These are phyloP conservation scores for Cutaneotrichosporon mucoides DNA, from an alignment of 1,284 basidiomycete species.

Conservation along the genomic window DNA sequence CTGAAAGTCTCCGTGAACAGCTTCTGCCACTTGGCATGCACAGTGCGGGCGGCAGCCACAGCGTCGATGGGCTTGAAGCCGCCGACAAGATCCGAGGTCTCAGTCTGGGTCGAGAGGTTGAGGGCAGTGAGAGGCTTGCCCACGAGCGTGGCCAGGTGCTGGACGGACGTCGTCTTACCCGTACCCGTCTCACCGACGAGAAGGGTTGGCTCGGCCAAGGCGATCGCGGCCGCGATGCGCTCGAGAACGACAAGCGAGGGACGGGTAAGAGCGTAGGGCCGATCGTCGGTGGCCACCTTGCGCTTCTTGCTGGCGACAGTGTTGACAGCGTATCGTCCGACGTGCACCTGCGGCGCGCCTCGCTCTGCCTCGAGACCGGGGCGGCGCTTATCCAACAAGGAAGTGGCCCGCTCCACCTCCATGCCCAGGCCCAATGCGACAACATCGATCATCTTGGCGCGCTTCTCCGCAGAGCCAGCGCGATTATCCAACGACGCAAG, in stretches of 20 bases:
- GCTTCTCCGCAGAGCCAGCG: conserved; percentile 41
- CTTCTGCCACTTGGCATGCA: conserved; percentile 74
- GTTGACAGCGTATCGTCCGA: conserved; percentile 36
- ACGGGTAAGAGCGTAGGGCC: conserved; percentile 83
- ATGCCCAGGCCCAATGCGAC: conserved; percentile 66
- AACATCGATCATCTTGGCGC: conserved; percentile 42
- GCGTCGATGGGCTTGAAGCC: conserved; percentile 94
- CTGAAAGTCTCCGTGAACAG: conserved; percentile 88
- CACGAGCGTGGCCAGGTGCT: conserved; percentile 78
- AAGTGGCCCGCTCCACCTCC: conserved; percentile 58
- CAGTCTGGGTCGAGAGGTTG: conserved; percentile 95
- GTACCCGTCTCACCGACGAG: conserved; percentile 98
- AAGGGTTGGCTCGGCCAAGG: conserved; percentile 76
- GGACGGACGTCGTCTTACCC: conserved; percentile 92
- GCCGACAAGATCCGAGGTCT: conserved; percentile 88
- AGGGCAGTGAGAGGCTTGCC: conserved; percentile 75
- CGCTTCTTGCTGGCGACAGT: conserved; percentile 10
- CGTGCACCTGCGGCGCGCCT: conserved; percentile 48
- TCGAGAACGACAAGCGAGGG: conserved; percentile 79
- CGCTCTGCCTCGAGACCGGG: conserved; percentile 68
- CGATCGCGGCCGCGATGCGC: conserved; percentile 70
- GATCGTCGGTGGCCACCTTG: conserved; percentile 21
- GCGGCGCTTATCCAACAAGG: conserved; percentile 58
- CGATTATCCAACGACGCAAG: conserved; percentile 65
- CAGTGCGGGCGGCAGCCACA: conserved; percentile 65